These are phyloP conservation scores for Chytriomyces sp. DNA, from an alignment of 192 early-diverging fungal genomes.

Conservation along the genomic window DNA sequence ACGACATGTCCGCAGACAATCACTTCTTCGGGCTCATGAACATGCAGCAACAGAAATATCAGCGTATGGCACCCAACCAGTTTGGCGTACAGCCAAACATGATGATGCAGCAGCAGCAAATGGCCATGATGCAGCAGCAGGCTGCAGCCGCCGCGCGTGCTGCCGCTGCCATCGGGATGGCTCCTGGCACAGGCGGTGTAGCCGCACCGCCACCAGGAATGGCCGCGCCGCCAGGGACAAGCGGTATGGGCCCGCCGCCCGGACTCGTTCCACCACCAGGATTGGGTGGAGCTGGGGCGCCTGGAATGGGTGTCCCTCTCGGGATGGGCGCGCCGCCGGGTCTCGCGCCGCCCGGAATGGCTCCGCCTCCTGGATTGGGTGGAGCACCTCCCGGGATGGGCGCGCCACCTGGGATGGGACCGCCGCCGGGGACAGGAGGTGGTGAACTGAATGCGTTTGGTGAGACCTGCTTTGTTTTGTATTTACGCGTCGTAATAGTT, in stretches of 20 bases:
- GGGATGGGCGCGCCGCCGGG: conserved; percentile 6
- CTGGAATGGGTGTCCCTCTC: conserved; percentile 13
- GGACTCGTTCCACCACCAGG: background rate
- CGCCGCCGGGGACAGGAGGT: background rate
- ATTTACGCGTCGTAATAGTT: no score
- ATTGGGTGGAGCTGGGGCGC: conserved; percentile 17
- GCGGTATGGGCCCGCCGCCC: background rate
- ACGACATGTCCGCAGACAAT: conserved; percentile 2
- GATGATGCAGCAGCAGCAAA: conserved; percentile 28
- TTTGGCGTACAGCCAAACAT: no score
- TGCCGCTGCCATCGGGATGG: no score
- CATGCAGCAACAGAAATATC: conserved; percentile 31
- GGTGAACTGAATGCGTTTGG: conserved; percentile 25
- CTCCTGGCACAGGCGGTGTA: background rate
- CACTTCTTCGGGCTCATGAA: conserved; percentile 22
- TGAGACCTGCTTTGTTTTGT: background rate
- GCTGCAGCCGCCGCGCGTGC: no score
- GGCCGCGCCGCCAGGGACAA: background rate
- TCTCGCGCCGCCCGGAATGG: conserved; percentile 15
- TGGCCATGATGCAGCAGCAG: conserved; percentile 29
- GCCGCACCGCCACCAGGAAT: background rate
- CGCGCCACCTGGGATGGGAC: conserved; percentile 17
- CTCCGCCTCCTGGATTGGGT: background rate
- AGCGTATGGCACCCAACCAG: conserved; percentile 33
- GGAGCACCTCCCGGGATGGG: background rate